These are phyloP conservation scores for Tolypocladium nubicola DNA, from an alignment of 2,329 filamentous ascomycete species.

Conservation along the genomic window DNA sequence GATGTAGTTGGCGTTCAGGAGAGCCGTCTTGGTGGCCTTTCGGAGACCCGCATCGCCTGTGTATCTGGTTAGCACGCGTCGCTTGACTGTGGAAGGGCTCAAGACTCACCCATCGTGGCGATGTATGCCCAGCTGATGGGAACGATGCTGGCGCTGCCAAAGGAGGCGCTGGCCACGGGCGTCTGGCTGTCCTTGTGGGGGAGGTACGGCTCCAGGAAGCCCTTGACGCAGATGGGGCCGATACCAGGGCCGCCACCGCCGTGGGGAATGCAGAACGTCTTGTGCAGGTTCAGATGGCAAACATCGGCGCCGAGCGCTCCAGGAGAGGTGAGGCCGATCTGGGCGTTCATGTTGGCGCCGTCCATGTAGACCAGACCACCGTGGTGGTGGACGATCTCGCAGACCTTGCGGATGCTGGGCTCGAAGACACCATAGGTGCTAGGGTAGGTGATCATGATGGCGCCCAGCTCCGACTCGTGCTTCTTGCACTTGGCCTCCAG, in stretches of 20 bases:
- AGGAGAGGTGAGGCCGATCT: slow-evolving; percentile 89
- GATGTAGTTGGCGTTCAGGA: slow-evolving; percentile 98
- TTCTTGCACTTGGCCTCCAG: slow-evolving; percentile 82
- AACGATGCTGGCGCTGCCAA: slow-evolving; percentile 82
- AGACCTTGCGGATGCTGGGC: slow-evolving; percentile 76
- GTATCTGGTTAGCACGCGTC: neutral
- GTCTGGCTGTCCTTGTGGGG: slow-evolving; percentile 24
- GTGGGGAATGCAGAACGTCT: slow-evolving; percentile 97
- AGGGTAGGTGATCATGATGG: slow-evolving; percentile 96
- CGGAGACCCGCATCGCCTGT: slow-evolving; percentile 54
- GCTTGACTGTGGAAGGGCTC: neutral
- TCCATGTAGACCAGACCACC: slow-evolving; percentile 98
- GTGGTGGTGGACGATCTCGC: slow-evolving; percentile 73
- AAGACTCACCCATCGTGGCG: slow-evolving; percentile 68
- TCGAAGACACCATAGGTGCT: slow-evolving; percentile 94
- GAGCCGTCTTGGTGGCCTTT: slow-evolving; percentile 79
- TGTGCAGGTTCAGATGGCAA: slow-evolving; percentile 95
- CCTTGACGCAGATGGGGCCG: slow-evolving; percentile 84
- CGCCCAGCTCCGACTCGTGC: slow-evolving; percentile 73
- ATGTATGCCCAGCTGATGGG: slow-evolving; percentile 95
- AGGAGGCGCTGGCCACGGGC: slow-evolving; percentile 71
- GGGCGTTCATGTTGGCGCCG: slow-evolving; percentile 96
- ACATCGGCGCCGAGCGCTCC: slow-evolving; percentile 94
- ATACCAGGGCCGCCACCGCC: slow-evolving; percentile 90
- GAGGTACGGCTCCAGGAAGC: slow-evolving; percentile 66